Evolutionary conservation across 1,139 yeast genomes (phyloP).

Genomic region (Pichia sp.): DNA sequence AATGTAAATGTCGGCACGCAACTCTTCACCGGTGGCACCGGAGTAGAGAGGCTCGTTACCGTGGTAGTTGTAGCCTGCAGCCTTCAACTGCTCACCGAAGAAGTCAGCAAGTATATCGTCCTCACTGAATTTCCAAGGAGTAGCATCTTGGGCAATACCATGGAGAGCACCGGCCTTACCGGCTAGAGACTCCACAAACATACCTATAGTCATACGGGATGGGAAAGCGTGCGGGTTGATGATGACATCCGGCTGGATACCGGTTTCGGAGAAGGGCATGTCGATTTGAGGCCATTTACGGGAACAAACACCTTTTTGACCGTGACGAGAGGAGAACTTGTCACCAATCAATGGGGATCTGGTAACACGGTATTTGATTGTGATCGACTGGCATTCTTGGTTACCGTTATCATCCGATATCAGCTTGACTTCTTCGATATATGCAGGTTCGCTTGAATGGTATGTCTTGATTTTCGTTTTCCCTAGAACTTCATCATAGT

Average conservation of each 20-base stretch:
- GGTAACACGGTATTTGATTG: slow-evolving; percentile 86
- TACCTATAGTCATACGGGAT: slow-evolving; percentile 99
- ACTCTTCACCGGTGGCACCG: slow-evolving; percentile 97
- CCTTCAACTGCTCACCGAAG: slow-evolving; percentile 85
- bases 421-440: slow-evolving; percentile 89
- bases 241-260: slow-evolving; percentile 95
- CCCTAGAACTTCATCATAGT: slow-evolving; percentile 84
- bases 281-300: slow-evolving; percentile 97
- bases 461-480: slow-evolving; percentile 89
- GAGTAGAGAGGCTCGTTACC: slow-evolving; percentile 99
- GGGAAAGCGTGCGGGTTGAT: slow-evolving; percentile 99
- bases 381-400: slow-evolving; percentile 75
- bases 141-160: slow-evolving; percentile 95
- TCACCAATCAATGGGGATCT: slow-evolving; percentile 96
- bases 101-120: slow-evolving; percentile 94
- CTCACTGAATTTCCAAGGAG: slow-evolving; percentile 94
- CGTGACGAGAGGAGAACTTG: slow-evolving; percentile 96
- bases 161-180: slow-evolving; percentile 98
- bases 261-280: slow-evolving; percentile 94
- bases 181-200: slow-evolving; percentile 97
- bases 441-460: slow-evolving; percentile 93
- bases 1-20: slow-evolving; percentile 89
- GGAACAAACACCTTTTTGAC: slow-evolving; percentile 99
- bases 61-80: slow-evolving; percentile 93
- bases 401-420: slow-evolving; percentile 79